Evolutionary conservation across 2,329 filamentous ascomycete genomes (phyloP).

Genomic region (Exophiala aquamarina): DNA sequence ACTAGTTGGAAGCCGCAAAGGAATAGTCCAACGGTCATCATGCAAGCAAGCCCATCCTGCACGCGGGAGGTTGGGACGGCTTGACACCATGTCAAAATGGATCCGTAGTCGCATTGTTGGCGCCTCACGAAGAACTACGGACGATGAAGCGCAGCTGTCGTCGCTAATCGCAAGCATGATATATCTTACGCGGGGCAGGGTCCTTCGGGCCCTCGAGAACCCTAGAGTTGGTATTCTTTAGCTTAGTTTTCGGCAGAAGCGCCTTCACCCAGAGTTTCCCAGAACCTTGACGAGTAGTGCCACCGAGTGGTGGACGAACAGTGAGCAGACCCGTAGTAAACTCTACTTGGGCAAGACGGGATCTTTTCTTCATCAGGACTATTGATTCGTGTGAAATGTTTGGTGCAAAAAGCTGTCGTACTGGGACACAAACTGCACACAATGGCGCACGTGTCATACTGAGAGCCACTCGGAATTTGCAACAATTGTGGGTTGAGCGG

Average conservation of each 20-base stretch:
- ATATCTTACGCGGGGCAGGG: slow-evolving; percentile 10
- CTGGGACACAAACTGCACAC: slow-evolving; percentile 19
- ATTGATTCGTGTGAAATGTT: slow-evolving; percentile 6
- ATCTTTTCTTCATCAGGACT: slow-evolving; percentile 5
- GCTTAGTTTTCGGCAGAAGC: slow-evolving; percentile 3
- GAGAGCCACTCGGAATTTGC: slow-evolving; percentile 7
- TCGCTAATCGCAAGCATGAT: slow-evolving; percentile 13
- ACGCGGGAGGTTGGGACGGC: slow-evolving; percentile 6
- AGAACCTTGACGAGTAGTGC: background rate
- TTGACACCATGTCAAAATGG: slow-evolving; percentile 2
- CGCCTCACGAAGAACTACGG: too few relatives aligned
- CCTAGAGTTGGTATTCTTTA: background rate
- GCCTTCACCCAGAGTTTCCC: background rate
- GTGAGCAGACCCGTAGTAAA: slow-evolving; percentile 2
- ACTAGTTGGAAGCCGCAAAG: too few relatives aligned
- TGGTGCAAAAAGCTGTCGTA: slow-evolving; percentile 9
- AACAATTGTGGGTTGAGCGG: too few relatives aligned
- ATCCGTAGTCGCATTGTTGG: slow-evolving; percentile 5
- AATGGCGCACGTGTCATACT: slow-evolving; percentile 21
- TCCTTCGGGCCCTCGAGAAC: background rate
- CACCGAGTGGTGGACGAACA: background rate
- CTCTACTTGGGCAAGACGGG: background rate
- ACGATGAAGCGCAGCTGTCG: background rate
- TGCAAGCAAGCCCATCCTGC: slow-evolving; percentile 10
- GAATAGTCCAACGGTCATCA: background rate